These are phyloP conservation scores for Lasiosphaeria miniovina DNA, from an alignment of 495 filamentous ascomycete genomes.

Conservation along the genomic window DNA sequence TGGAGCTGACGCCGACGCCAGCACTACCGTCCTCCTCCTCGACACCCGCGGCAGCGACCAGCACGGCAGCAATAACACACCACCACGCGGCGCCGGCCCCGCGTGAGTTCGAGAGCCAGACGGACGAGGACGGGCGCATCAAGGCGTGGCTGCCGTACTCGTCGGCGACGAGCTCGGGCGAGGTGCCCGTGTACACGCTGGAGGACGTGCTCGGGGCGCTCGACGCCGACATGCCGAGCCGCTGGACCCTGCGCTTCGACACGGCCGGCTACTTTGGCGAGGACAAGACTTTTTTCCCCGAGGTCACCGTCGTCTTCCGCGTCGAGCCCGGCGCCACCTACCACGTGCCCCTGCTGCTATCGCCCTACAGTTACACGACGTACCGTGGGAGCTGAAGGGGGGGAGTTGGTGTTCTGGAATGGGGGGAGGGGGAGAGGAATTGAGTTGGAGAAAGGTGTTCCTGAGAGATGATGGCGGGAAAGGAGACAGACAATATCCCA, in stretches of 20 bases:
- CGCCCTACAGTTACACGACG: slow-evolving; percentile 89
- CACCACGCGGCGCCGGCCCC: slow-evolving; percentile 31
- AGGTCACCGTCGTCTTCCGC: slow-evolving; percentile 83
- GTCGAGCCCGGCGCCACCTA: slow-evolving; percentile 75
- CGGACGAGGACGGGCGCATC: slow-evolving; percentile 85
- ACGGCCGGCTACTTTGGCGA: slow-evolving; percentile 74
- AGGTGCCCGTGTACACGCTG: slow-evolving; percentile 51
- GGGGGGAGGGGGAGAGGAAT: not conserved
- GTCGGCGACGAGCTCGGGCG: slow-evolving; percentile 41
- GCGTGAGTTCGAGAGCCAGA: slow-evolving; percentile 62
- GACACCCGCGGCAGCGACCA: slow-evolving; percentile 27
- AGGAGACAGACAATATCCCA: no score
- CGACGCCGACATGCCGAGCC: slow-evolving; percentile 29
- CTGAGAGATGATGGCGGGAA: not conserved
- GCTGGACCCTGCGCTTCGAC: slow-evolving; percentile 75
- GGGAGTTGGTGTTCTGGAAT: not conserved
- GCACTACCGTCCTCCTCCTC: slow-evolving; percentile 39
- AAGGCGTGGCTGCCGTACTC: slow-evolving; percentile 65
- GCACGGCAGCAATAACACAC: slow-evolving; percentile 14
- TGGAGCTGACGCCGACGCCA: slow-evolving; percentile 62
- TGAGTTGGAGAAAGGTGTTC: not conserved
- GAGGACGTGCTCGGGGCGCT: slow-evolving; percentile 45
- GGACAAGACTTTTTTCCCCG: slow-evolving; percentile 81
- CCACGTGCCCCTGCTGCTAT: slow-evolving; percentile 86
- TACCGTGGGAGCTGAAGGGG: slow-evolving; percentile 67